Percentiles rank a stretch among this genome's conserved stretches.
These are phyloP conservation scores for Ceratocystis ficicola DNA, from an alignment of 2,329 filamentous ascomycete genomes.

Conservation along the genomic window DNA sequence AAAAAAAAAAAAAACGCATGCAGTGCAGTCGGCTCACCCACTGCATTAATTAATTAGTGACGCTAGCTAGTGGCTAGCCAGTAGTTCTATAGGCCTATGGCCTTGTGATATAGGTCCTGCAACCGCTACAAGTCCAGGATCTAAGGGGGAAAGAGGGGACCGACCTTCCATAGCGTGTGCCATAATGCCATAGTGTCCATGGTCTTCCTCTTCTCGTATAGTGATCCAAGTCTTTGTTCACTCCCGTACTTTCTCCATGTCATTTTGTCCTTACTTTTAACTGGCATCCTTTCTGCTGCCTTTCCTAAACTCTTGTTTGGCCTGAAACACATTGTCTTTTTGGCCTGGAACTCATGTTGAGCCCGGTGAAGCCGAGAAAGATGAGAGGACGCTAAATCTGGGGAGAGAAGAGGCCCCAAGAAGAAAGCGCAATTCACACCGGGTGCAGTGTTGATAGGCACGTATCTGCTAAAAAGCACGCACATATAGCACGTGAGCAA, in stretches of 20 bases:
- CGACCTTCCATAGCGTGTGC: neutral
- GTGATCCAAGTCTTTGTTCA: slow-evolving; percentile 9
- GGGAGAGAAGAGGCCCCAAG: neutral
- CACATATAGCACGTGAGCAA: neutral
- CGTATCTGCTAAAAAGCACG: neutral
- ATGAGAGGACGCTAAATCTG: slow-evolving; percentile 4
- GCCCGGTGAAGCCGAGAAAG: slow-evolving; percentile 9
- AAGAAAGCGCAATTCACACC: neutral
- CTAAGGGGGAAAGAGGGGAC: neutral
- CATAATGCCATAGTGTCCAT: neutral
- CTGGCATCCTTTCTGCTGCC: neutral
- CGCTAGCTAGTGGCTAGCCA: neutral
- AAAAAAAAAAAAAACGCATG: neutral
- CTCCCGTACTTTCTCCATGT: neutral
- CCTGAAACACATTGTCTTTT: slow-evolving; percentile 11
- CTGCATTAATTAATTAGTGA: neutral
- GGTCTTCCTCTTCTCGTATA: slow-evolving; percentile 7
- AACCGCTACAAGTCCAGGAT: neutral
- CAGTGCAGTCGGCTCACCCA: neutral
- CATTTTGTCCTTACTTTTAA: neutral
- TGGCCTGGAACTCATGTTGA: neutral
- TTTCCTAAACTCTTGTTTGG: neutral
- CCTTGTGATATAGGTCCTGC: neutral
- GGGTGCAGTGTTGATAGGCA: neutral
- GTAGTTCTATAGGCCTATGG: neutral